Evolutionary conservation across 208 protist genomes (phyloP).

Genomic region (Porcisia deanei): DNA sequence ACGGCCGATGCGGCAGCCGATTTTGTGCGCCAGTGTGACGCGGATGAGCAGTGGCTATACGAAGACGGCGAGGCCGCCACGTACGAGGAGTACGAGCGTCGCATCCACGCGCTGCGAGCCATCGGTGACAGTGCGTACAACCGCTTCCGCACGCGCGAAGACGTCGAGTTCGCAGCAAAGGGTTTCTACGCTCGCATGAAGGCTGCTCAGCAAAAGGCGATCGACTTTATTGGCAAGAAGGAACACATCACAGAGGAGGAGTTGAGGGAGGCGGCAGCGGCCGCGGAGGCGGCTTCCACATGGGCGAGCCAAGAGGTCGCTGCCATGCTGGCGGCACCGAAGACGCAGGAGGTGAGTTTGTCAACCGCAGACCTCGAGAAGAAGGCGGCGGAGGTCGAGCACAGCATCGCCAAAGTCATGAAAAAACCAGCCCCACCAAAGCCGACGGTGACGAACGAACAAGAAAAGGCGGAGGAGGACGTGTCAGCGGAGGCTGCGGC

Average conservation of each 20-base stretch:
- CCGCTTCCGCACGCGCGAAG: slow-evolving; percentile 62
- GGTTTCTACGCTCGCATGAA: slow-evolving; percentile 45
- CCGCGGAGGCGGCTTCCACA: slow-evolving; percentile 50
- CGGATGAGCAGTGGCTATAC: slow-evolving; percentile 90
- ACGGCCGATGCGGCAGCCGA: slow-evolving; percentile 39
- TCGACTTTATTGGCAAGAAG: slow-evolving; percentile 60
- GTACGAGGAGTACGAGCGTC: slow-evolving; percentile 68
- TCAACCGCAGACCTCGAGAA: slow-evolving; percentile 39
- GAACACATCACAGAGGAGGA: slow-evolving; percentile 85
- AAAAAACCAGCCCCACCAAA: slow-evolving; percentile 48
- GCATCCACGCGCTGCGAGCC: slow-evolving; percentile 72
- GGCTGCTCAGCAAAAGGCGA: slow-evolving; percentile 41
- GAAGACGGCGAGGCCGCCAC: slow-evolving; percentile 80
- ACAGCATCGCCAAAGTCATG: slow-evolving; percentile 44
- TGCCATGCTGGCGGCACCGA: slow-evolving; percentile 45
- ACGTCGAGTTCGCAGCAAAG: slow-evolving; percentile 60
- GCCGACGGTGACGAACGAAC: slow-evolving; percentile 45
- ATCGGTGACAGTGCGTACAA: slow-evolving; percentile 76
- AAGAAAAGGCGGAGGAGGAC: slow-evolving; percentile 31
- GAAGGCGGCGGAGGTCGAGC: slow-evolving; percentile 40
- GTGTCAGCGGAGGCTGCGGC: slow-evolving; percentile 19
- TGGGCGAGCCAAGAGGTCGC: slow-evolving; percentile 57
- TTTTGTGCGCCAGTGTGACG: slow-evolving; percentile 72
- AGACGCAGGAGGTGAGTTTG: slow-evolving; percentile 46
- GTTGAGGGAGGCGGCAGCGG: slow-evolving; percentile 52